Evolutionary conservation across 2,329 filamentous ascomycete genomes (phyloP).

Genomic region (Xylariaceae sp.): DNA sequence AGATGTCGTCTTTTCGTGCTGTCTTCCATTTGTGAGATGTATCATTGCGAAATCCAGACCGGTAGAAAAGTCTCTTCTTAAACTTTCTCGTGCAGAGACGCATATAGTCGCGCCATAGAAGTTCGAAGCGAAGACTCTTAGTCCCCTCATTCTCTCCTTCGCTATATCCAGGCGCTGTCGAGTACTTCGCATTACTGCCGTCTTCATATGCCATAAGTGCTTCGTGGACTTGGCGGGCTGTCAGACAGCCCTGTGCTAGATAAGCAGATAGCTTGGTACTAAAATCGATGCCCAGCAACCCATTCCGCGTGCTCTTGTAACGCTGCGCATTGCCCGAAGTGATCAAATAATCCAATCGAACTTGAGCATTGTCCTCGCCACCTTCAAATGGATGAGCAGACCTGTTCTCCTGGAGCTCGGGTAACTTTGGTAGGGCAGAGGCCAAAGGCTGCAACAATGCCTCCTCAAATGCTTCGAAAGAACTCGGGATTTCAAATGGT

Average conservation of each 20-base stretch:
- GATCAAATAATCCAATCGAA: constrained; percentile 58
- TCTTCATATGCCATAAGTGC: constrained; percentile 67
- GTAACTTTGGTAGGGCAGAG: constrained; percentile 45
- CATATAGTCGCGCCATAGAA: constrained; percentile 81
- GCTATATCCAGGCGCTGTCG: constrained; percentile 53
- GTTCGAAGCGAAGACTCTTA: constrained; percentile 63
- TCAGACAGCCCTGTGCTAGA: constrained; percentile 67
- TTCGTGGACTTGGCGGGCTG: constrained; percentile 67
- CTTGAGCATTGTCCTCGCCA: constrained; percentile 57
- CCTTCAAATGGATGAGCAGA: constrained; percentile 65
- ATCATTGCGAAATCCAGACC: constrained; percentile 57
- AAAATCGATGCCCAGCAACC: constrained; percentile 64
- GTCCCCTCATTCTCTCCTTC: constrained; percentile 71
- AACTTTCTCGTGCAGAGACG: constrained; percentile 70
- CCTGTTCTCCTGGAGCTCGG: constrained; percentile 41
- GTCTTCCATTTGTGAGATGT: constrained; percentile 47
- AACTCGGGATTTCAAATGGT: constrained; percentile 61
- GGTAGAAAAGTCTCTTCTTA: constrained; percentile 56
- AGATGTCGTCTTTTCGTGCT: constrained; percentile 26
- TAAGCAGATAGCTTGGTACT: constrained; percentile 74
- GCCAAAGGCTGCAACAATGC: constrained; percentile 56
- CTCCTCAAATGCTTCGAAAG: constrained; percentile 46
- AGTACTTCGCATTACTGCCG: constrained; percentile 41
- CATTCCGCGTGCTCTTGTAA: constrained; percentile 70
- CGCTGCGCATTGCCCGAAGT: constrained; percentile 53